Evolutionary conservation across 805 yeast genomes (phyloP).

Genomic region (Priceomyces carsonii): DNA sequence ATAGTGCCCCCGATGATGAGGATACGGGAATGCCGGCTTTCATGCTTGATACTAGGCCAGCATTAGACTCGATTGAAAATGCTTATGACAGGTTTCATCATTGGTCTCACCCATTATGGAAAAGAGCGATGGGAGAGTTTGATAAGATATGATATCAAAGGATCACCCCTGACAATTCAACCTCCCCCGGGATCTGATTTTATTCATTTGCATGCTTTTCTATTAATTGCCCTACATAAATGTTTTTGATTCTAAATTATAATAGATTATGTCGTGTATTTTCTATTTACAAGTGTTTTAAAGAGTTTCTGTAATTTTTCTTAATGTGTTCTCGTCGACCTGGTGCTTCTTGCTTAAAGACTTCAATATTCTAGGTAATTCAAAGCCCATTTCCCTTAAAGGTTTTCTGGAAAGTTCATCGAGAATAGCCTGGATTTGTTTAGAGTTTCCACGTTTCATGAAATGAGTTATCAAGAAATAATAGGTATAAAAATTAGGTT

Average conservation of each 20-base stretch:
- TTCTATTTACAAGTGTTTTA: conserved; percentile 9
- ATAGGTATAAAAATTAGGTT: conserved; percentile 53
- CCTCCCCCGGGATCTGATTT: too few species aligned
- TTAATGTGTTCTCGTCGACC: conserved; percentile 7
- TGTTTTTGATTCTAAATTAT: too few species aligned
- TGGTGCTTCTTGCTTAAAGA: conserved; percentile 7
- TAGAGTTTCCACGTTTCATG: conserved; percentile 27
- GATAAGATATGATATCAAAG: conserved; percentile 17
- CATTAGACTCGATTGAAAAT: conserved; percentile 66
- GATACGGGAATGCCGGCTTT: conserved; percentile 88
- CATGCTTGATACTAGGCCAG: conserved; percentile 93
- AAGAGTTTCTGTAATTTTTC: conserved; percentile 4
- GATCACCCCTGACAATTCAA: too few species aligned
- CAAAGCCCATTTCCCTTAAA: conserved; percentile 35
- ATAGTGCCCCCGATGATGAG: conserved; percentile 90
- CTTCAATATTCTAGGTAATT: conserved; percentile 37
- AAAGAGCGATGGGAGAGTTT: conserved; percentile 65
- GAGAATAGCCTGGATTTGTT: conserved; percentile 34
- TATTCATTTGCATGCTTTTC: too few species aligned
- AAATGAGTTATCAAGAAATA: conserved; percentile 47
- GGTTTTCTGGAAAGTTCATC: conserved; percentile 34
- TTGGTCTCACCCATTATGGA: conserved; percentile 69
- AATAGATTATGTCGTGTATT: too few species aligned
- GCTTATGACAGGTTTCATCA: conserved; percentile 68
- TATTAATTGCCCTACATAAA: too few species aligned